Conservation (phyloP, 768 basidiomycete species). For the Kondoa malvinella region DNA sequence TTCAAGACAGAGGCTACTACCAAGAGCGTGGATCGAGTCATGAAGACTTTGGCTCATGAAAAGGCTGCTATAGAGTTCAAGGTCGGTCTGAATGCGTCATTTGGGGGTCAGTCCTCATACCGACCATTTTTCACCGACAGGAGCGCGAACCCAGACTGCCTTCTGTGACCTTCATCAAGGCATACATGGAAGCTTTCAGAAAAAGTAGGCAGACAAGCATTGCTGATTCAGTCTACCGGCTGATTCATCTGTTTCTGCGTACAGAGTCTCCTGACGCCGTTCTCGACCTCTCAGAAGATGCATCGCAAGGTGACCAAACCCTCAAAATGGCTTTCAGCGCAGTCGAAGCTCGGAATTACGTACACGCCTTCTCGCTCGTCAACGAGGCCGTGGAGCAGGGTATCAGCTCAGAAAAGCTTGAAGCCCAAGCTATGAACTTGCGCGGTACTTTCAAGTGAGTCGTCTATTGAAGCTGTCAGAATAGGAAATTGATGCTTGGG, state of each 20-base stretch:
- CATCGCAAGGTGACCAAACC: constrained; percentile 66
- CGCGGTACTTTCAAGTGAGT: constrained; percentile 87
- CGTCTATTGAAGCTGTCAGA: not conserved
- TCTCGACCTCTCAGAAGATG: constrained; percentile 54
- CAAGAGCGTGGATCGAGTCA: constrained; percentile 71
- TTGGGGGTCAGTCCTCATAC: not conserved
- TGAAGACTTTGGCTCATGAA: constrained; percentile 60
- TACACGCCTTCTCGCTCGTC: constrained; percentile 57
- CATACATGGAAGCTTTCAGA: constrained; percentile 95
- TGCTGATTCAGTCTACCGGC: constrained; percentile 9
- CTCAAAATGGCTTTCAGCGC: constrained; percentile 65
- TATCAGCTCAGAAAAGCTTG: constrained; percentile 48
- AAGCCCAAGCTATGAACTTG: constrained; percentile 77
- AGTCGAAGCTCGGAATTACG: constrained; percentile 64
- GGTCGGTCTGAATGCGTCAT: constrained; percentile 31
- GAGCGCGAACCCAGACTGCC: constrained; percentile 66
- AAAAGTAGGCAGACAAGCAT: constrained; percentile 42
- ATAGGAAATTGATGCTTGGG: not conserved
- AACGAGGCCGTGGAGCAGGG: constrained; percentile 78
- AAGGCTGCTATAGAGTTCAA: constrained; percentile 56
- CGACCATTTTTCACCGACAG: constrained; percentile 30
- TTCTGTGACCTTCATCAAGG: constrained; percentile 69
- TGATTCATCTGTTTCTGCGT: not conserved
- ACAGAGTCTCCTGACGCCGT: constrained; percentile 39
- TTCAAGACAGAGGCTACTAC: constrained; percentile 69